phyloP scores from a whole-genome alignment of 2,329 filamentous ascomycete species.

The Balansia obtecta region DNA sequence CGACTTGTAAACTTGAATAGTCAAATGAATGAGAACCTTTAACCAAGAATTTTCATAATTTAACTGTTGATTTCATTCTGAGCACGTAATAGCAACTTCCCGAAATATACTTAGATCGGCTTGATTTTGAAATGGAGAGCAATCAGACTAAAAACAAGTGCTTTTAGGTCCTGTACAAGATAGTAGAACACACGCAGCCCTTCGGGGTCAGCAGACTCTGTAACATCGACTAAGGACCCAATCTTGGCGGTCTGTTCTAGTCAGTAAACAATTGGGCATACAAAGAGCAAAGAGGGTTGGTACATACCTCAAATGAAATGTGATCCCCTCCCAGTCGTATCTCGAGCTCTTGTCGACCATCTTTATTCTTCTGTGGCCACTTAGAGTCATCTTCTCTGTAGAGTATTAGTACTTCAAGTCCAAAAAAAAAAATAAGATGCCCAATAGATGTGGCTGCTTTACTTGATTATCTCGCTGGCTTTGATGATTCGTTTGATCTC shows the following conservation, averaged over 20 bases:
- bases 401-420: not conserved
- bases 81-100: not conserved
- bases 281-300: not conserved
- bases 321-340: slow-evolving; percentile 89
- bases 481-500: slow-evolving; percentile 98
- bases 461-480: slow-evolving; percentile 96
- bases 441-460: slow-evolving; percentile 16
- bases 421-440: too few species aligned
- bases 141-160: slow-evolving; percentile 90
- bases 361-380: slow-evolving; percentile 99
- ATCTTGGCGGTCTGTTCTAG: slow-evolving; percentile 83
- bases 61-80: not conserved
- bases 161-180: slow-evolving; percentile 92
- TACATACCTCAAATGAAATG: slow-evolving; percentile 84
- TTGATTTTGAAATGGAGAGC: slow-evolving; percentile 96
- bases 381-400: slow-evolving; percentile 89
- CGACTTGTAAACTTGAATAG: not conserved
- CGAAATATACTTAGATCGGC: slow-evolving; percentile 41
- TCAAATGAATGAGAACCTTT: not conserved
- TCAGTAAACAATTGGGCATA: not conserved
- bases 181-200: slow-evolving; percentile 97
- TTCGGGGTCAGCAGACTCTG: slow-evolving; percentile 90
- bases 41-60: not conserved
- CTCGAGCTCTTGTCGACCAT: slow-evolving; percentile 91
- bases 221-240: slow-evolving; percentile 90